These are phyloP conservation scores for Xylaria sp. DNA, from an alignment of 2,329 filamentous ascomycete species.

Conservation along the genomic window DNA sequence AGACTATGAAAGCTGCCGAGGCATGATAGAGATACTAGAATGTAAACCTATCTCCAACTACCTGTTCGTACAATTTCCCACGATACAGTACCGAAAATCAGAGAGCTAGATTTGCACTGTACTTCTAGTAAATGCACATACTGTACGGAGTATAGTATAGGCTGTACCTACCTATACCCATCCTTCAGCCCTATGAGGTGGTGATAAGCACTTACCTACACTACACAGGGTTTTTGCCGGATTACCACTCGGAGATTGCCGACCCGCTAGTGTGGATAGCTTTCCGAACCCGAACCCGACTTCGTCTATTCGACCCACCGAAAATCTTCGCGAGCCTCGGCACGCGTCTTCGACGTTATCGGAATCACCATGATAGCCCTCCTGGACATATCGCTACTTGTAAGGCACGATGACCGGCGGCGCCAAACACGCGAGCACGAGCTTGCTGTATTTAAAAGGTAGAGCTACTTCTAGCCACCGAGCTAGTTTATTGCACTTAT, in stretches of 20 bases:
- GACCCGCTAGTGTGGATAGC: slow-evolving; percentile 15
- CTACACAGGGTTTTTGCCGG: neutral
- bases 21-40: neutral
- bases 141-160: too few relatives aligned
- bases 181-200: slow-evolving; percentile 3
- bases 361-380: slow-evolving; percentile 3
- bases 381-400: slow-evolving; percentile 2
- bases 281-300: neutral
- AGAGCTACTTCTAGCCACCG: slow-evolving; percentile 5
- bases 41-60: neutral
- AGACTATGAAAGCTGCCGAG: neutral
- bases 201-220: neutral
- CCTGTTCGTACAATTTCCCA: neutral
- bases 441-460: slow-evolving; percentile 24
- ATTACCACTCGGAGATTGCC: slow-evolving; percentile 16
- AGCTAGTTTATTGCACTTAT: neutral
- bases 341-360: neutral
- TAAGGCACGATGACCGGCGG: slow-evolving; percentile 12
- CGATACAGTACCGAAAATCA: neutral
- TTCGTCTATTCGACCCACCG: slow-evolving; percentile 11
- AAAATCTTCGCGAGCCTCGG: slow-evolving; percentile 30
- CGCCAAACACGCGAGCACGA: slow-evolving; percentile 15
- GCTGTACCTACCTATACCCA: too few relatives aligned
- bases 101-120: neutral
- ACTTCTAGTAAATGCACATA: neutral